These are phyloP conservation scores for Eimeria falciformis DNA, from an alignment of 169 alveolate species.

Conservation along the genomic window DNA sequence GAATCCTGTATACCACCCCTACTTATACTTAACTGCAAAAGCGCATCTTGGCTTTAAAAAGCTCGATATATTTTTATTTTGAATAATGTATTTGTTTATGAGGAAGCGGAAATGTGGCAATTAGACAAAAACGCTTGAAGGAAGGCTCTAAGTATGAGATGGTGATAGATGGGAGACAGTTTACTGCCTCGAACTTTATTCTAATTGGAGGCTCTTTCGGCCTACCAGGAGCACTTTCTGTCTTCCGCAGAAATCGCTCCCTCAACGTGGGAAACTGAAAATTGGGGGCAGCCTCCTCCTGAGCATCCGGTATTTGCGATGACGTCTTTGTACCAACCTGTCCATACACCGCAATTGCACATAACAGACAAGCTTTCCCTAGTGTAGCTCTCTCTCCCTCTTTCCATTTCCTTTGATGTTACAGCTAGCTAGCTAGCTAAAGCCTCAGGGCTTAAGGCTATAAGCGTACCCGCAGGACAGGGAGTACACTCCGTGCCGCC, in stretches of 20 bases:
- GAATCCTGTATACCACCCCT: too few species aligned
- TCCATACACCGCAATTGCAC: background rate
- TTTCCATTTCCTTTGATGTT: background rate
- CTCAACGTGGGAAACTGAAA: constrained; percentile 51
- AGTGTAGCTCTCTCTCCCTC: background rate
- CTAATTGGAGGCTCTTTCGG: background rate
- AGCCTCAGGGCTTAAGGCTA: background rate
- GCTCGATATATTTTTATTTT: too few species aligned
- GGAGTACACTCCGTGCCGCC: constrained; percentile 54
- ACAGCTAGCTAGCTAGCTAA: too few species aligned
- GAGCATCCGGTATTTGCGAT: constrained; percentile 73
- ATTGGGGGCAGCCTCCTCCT: constrained; percentile 61
- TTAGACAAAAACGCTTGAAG: background rate
- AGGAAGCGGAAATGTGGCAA: background rate
- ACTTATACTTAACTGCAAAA: too few species aligned
- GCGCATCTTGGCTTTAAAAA: too few species aligned
- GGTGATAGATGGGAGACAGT: background rate
- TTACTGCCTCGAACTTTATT: background rate
- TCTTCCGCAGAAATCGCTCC: constrained; percentile 69
- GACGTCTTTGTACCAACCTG: constrained; percentile 71
- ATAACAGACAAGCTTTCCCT: too few species aligned
- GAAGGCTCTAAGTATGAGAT: background rate
- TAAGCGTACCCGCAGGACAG: constrained; percentile 67
- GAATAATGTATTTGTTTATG: too few species aligned
- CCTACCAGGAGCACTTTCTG: constrained; percentile 66